Evolutionary conservation across 345 rosid species (phyloP), one percentile per base, ranked within the genome.

Genomic region (Erodium maritimum): DNA sequence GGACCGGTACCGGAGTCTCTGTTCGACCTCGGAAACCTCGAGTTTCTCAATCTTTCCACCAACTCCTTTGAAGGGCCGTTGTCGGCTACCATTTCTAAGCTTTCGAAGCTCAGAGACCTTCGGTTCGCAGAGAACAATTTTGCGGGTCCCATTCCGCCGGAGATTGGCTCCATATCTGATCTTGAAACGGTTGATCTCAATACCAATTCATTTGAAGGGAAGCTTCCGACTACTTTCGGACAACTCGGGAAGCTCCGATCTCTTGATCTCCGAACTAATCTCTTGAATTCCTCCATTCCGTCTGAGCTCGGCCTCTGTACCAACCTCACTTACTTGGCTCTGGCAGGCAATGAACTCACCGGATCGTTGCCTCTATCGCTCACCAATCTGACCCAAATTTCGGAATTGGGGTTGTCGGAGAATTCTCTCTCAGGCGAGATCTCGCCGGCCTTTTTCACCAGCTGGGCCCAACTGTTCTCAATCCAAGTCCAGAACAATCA

Each of bases 211-310:
- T 67, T 86, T n/a, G 42, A 29, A 19, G 93, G 89, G 11, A 60
- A 45, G 6, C 74, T 86, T 64, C 87, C 94, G 18, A 53, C 77
- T 68, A 72, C 83, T 48, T 19, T 83, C n/a, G 84, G 94, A 51
- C 77, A 68, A 33, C 71, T 86, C 22, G 67, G 55, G 70, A 68
- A 63, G 55, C 80, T 86, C 21, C 60, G 62, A 56, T 0, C 0
- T 18, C 78, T 86, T 34, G 78, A 81, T 63, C 78, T 83, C 19
- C 53, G 60, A 10, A 56, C 6, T 1, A 86, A 70, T 62, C 1
- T 4, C 57, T 74, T 86, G n/a, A 79, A 83, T 56, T 79, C 78
- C 0, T 59, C 83, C 1, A 67, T 86, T 50, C 93, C 89, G 55
- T 20, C 75, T 11, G 82, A 83, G 67, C 71, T 86, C 52, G 77